Evolutionary conservation across 768 basidiomycete species (phyloP).

Genomic region (Royoungia palumana): DNA sequence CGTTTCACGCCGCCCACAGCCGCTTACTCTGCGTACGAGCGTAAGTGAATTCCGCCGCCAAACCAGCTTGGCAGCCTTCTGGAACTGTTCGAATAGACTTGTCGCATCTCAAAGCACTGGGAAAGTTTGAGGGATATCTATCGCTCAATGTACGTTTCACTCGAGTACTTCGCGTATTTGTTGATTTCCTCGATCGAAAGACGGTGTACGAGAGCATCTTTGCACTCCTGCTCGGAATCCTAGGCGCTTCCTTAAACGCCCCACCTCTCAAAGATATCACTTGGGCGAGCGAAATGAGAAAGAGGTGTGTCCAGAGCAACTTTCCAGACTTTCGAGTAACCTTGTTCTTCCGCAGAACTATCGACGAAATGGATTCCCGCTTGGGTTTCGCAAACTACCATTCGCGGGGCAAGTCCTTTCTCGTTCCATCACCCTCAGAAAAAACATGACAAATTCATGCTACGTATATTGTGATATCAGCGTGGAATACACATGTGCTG

Average conservation of each 20-base stretch:
- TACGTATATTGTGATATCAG: neutral
- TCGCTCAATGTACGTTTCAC: conserved; percentile 54
- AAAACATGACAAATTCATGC: neutral
- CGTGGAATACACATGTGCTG: conserved; percentile 5
- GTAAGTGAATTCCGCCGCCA: conserved; percentile 42
- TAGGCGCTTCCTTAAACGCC: conserved; percentile 71
- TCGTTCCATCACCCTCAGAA: conserved; percentile 12
- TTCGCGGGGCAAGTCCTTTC: conserved; percentile 47
- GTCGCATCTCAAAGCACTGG: conserved; percentile 73
- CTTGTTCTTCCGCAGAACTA: conserved; percentile 44
- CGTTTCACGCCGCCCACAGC: conserved; percentile 39
- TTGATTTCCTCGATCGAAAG: conserved; percentile 34
- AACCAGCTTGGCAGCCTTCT: neutral
- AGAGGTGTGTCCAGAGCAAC: conserved; percentile 48
- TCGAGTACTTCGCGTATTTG: neutral
- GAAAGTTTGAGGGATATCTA: conserved; percentile 61
- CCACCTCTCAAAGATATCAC: conserved; percentile 75
- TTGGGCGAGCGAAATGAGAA: conserved; percentile 88
- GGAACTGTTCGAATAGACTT: conserved; percentile 48
- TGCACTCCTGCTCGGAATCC: conserved; percentile 61
- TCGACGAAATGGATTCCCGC: conserved; percentile 75
- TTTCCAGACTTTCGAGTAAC: neutral
- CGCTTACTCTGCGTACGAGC: conserved; percentile 78
- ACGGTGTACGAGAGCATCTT: conserved; percentile 63
- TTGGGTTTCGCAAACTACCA: conserved; percentile 60